Percentiles rank a stretch among this genome's conserved stretches.
Evolutionary conservation across 2,329 filamentous ascomycete genomes (phyloP).

Genomic region (Clathrospora elynae): DNA sequence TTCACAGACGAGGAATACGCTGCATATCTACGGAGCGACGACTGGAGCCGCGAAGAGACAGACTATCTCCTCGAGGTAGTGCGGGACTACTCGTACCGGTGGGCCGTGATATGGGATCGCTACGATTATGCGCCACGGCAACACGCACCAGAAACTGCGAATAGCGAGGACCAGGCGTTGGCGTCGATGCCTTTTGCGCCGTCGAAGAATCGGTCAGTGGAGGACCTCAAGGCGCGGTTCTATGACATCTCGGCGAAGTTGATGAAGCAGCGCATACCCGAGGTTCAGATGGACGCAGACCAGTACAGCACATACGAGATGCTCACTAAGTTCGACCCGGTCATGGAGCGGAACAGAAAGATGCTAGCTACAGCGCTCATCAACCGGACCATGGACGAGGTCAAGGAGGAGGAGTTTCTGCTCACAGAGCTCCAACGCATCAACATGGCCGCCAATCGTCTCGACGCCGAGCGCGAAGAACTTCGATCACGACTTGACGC

Average conservation of each 20-base stretch:
- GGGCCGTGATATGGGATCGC: slow-evolving; percentile 89
- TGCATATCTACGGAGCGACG: slow-evolving; percentile 69
- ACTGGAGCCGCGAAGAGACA: slow-evolving; percentile 93
- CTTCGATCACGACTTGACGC: slow-evolving; percentile 87
- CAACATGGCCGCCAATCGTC: slow-evolving; percentile 79
- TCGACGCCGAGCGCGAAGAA: slow-evolving; percentile 86
- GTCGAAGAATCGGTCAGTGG: slow-evolving; percentile 69
- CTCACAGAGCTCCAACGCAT: slow-evolving; percentile 92
- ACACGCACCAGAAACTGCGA: slow-evolving; percentile 26
- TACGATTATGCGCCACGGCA: slow-evolving; percentile 71
- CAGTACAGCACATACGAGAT: slow-evolving; percentile 84
- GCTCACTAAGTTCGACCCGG: slow-evolving; percentile 84
- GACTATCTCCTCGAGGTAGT: slow-evolving; percentile 83
- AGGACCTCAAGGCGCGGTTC: slow-evolving; percentile 89
- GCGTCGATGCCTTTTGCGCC: slow-evolving; percentile 50
- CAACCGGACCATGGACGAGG: slow-evolving; percentile 80
- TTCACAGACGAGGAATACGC: slow-evolving; percentile 91
- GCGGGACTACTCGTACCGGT: slow-evolving; percentile 81
- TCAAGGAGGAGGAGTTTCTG: slow-evolving; percentile 87
- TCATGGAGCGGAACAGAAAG: slow-evolving; percentile 79
- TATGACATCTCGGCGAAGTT: slow-evolving; percentile 74
- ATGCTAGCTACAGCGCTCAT: slow-evolving; percentile 81
- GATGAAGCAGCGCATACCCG: slow-evolving; percentile 49
- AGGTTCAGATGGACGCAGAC: slow-evolving; percentile 72
- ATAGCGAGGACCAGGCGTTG: slow-evolving; percentile 32